Conservation (phyloP, 495 filamentous ascomycete genomes). For the Podospora appendiculata region DNA sequence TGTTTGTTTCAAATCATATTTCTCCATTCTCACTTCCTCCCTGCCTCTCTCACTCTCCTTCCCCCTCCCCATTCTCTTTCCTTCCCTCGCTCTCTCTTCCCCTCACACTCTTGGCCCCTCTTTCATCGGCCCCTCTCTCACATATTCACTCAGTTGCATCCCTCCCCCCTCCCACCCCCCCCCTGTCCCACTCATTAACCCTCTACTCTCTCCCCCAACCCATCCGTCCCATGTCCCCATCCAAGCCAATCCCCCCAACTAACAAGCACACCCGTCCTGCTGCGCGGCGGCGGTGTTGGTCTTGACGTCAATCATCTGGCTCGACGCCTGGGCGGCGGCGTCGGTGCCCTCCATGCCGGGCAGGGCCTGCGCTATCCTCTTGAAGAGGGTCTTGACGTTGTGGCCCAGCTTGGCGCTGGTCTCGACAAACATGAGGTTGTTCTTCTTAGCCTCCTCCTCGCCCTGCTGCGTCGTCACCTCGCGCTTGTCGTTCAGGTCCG, state of each 20-base stretch:
- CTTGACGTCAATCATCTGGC: slow-evolving; percentile 90
- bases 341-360: slow-evolving; percentile 93
- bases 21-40: too few species aligned
- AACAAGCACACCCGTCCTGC: slow-evolving; percentile 82
- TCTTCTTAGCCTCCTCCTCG: slow-evolving; percentile 97
- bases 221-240: not conserved
- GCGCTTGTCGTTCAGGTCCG: slow-evolving; percentile 93
- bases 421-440: slow-evolving; percentile 96
- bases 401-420: slow-evolving; percentile 97
- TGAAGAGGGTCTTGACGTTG: slow-evolving; percentile 95
- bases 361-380: slow-evolving; percentile 92
- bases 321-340: slow-evolving; percentile 52
- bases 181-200: not conserved
- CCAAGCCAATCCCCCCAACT: slow-evolving; percentile 8
- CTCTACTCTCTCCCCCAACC: not conserved
- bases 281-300: slow-evolving; percentile 64
- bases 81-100: too few species aligned
- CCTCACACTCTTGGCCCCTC: too few species aligned
- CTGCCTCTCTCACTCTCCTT: too few species aligned
- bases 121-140: too few species aligned
- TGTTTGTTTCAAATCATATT: too few species aligned
- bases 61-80: too few species aligned
- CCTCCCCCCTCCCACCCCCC: not conserved
- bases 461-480: slow-evolving; percentile 92
- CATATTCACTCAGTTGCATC: too few species aligned